phyloP scores from a whole-genome alignment of 2,329 filamentous ascomycete genomes.

The Parascedosporium putredinis region DNA sequence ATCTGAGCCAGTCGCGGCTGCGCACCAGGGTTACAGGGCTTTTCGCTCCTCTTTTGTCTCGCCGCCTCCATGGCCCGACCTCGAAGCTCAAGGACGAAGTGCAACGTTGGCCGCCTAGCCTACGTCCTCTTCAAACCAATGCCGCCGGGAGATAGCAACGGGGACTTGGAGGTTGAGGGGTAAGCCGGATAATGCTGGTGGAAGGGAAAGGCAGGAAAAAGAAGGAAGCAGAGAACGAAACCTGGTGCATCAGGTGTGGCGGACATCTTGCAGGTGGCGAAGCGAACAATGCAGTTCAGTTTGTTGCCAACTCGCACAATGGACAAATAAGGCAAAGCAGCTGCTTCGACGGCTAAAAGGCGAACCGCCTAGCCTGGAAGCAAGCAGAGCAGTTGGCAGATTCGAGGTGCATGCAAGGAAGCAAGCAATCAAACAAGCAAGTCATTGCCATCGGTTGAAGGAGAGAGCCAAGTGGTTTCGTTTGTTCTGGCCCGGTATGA shows the following conservation, averaged over 20 bases:
- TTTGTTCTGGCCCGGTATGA: not conserved
- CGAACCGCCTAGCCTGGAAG: not conserved
- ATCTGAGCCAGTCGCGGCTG: not conserved
- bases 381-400: not conserved
- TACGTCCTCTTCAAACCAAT: not conserved
- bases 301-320: not conserved
- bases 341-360: not conserved
- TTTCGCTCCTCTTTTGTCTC: too few species aligned
- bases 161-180: too few species aligned
- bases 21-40: too few species aligned
- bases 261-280: not conserved
- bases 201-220: not conserved
- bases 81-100: not conserved
- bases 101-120: not conserved
- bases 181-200: not conserved
- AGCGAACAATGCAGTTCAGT: not conserved
- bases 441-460: not conserved
- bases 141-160: too few species aligned
- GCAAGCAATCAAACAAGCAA: slow-evolving; percentile 1
- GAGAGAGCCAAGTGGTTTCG: not conserved
- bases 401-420: not conserved
- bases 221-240: not conserved
- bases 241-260: not conserved
- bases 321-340: not conserved
- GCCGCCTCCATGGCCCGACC: not conserved